Conservation (phyloP, 345 rosid genomes). For the Punica granatum region DNA sequence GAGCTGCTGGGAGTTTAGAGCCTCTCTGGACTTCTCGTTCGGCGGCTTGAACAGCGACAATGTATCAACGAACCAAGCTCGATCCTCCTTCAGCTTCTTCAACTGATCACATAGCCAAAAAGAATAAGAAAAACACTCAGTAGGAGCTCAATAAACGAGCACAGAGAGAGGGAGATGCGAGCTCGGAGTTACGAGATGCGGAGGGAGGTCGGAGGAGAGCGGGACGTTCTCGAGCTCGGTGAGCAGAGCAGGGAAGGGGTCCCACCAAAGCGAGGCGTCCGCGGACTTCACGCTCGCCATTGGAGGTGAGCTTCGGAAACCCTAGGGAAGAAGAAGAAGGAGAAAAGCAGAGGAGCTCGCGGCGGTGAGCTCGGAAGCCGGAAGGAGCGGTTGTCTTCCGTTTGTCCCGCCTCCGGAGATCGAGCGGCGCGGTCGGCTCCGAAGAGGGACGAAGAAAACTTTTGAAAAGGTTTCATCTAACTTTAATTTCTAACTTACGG, state of each 20-base stretch:
- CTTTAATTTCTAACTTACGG: too few relatives aligned
- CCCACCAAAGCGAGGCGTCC: constrained; percentile 79
- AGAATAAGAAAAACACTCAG: background rate
- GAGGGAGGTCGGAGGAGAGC: constrained; percentile 48
- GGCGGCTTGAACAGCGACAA: constrained; percentile 53
- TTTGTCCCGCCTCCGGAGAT: background rate
- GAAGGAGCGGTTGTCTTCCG: background rate
- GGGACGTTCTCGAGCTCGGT: constrained; percentile 55
- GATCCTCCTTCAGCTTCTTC: constrained; percentile 63
- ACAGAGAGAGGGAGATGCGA: background rate
- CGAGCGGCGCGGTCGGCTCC: constrained; percentile 3
- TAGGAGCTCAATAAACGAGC: background rate
- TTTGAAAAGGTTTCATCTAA: too few relatives aligned
- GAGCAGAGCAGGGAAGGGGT: constrained; percentile 59
- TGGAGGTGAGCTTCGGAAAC: constrained; percentile 11
- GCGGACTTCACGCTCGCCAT: constrained; percentile 53
- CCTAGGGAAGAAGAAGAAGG: background rate
- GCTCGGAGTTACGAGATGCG: constrained; percentile 32
- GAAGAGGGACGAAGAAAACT: too few relatives aligned
- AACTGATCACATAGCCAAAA: constrained; percentile 29
- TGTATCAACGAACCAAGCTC: constrained; percentile 59
- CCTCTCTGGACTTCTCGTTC: constrained; percentile 58
- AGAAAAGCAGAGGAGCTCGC: background rate
- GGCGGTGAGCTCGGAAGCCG: background rate
- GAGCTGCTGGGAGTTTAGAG: constrained; percentile 48